Conservation (phyloP, 768 basidiomycete species). For the Leccinum incarnatum region DNA sequence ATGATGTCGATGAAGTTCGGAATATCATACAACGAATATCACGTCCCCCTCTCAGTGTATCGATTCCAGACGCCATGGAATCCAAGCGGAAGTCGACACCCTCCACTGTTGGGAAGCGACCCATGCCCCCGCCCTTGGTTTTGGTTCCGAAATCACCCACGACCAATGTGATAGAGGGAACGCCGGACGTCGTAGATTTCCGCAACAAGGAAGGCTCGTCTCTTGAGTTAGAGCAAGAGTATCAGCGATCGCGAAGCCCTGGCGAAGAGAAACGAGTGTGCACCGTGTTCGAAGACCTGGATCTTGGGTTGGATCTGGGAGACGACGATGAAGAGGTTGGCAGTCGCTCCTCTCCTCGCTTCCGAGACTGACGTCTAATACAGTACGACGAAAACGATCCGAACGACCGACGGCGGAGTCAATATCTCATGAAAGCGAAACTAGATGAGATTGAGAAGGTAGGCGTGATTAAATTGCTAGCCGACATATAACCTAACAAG, state of each 20-base stretch:
- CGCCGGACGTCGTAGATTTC: constrained; percentile 8
- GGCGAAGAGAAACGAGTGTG: constrained; percentile 46
- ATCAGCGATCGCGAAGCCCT: constrained; percentile 31
- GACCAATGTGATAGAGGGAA: constrained; percentile 29
- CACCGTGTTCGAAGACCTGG: constrained; percentile 44
- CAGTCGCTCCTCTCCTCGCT: constrained; percentile 6
- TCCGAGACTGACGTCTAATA: constrained; percentile 15
- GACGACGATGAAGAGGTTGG: constrained; percentile 44
- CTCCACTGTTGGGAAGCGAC: constrained; percentile 12
- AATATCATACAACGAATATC: constrained; percentile 43
- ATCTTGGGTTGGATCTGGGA: constrained; percentile 41
- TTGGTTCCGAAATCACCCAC: constrained; percentile 40
- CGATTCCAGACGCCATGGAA: constrained; percentile 42
- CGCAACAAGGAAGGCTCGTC: constrained; percentile 18
- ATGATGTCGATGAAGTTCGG: constrained; percentile 32
- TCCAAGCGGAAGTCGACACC: constrained; percentile 36
- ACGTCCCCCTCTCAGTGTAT: constrained; percentile 30
- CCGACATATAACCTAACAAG: constrained; percentile 10
- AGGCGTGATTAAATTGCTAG: constrained; percentile 17
- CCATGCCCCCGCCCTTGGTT: constrained; percentile 48
- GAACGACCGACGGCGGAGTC: constrained; percentile 71
- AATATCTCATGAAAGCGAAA: constrained; percentile 69
- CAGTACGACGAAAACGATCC: constrained; percentile 72
- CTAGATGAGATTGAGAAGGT: constrained; percentile 80
- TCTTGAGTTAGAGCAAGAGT: constrained; percentile 30